These are phyloP conservation scores for Penicillium verrucosum DNA, from an alignment of 2,329 filamentous ascomycete genomes.

Conservation along the genomic window DNA sequence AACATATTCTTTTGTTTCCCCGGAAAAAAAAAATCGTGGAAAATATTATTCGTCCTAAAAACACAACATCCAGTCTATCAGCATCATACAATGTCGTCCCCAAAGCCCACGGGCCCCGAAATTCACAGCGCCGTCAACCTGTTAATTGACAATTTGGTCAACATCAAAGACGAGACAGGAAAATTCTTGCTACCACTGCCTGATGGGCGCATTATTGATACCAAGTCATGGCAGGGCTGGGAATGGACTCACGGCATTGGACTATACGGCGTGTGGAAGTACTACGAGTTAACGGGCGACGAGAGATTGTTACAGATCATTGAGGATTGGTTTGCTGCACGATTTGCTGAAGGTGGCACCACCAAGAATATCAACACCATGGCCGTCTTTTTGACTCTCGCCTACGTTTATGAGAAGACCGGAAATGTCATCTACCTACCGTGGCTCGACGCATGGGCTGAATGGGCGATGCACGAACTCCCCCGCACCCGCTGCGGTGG, in stretches of 20 bases:
- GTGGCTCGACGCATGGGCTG: slow-evolving; percentile 77
- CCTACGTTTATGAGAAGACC: slow-evolving; percentile 74
- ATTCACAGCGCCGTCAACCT: slow-evolving; percentile 59
- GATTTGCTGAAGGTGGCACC: slow-evolving; percentile 67
- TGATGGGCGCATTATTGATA: slow-evolving; percentile 75
- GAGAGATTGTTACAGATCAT: slow-evolving; percentile 61
- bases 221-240: slow-evolving; percentile 74
- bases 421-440: slow-evolving; percentile 66
- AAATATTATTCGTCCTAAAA: neutral
- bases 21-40: neutral
- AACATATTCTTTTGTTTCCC: neutral
- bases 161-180: slow-evolving; percentile 72
- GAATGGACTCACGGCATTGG: slow-evolving; percentile 80
- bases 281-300: slow-evolving; percentile 69
- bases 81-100: slow-evolving; percentile 16
- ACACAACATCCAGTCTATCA: neutral
- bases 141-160: slow-evolving; percentile 70
- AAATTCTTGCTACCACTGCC: slow-evolving; percentile 68
- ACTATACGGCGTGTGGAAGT: slow-evolving; percentile 78
- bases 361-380: slow-evolving; percentile 87
- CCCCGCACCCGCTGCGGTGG: slow-evolving; percentile 67
- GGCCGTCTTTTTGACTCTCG: slow-evolving; percentile 72
- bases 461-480: slow-evolving; percentile 77
- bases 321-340: slow-evolving; percentile 67
- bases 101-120: slow-evolving; percentile 28